phyloP scores from a whole-genome alignment of 768 basidiomycete species.

The Pulveroboletus ravenelii region DNA sequence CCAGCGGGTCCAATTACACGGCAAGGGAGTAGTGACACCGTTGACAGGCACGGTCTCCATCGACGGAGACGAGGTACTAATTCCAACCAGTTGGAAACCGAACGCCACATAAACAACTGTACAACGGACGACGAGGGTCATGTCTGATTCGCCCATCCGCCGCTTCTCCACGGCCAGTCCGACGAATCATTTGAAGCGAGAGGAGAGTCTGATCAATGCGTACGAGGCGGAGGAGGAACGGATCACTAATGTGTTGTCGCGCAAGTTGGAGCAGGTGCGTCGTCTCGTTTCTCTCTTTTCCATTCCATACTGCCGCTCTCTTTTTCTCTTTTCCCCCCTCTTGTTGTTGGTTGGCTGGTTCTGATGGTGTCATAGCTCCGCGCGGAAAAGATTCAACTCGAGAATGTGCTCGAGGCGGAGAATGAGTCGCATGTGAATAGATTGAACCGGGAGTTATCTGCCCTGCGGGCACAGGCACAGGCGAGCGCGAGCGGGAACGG shows the following conservation, averaged over 20 bases:
- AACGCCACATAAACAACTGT: neutral
- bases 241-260: slow-evolving; percentile 75
- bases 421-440: slow-evolving; percentile 81
- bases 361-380: slow-evolving; percentile 47
- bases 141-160: slow-evolving; percentile 47
- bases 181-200: slow-evolving; percentile 42
- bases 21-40: neutral
- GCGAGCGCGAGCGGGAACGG: slow-evolving; percentile 14
- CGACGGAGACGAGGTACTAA: no score
- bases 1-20: no score
- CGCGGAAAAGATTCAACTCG: slow-evolving; percentile 80
- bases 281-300: neutral
- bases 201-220: slow-evolving; percentile 79
- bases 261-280: slow-evolving; percentile 76
- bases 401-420: slow-evolving; percentile 80
- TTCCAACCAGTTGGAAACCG: neutral
- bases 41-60: neutral
- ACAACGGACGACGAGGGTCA: slow-evolving; percentile 2
- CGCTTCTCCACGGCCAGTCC: slow-evolving; percentile 53
- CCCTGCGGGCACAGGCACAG: slow-evolving; percentile 47
- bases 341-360: neutral
- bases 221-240: slow-evolving; percentile 90
- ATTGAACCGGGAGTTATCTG: slow-evolving; percentile 64
- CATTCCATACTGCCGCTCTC: neutral
- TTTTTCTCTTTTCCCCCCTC: no score